Evolutionary conservation across 1,284 basidiomycete species (phyloP).

Genomic region (Dichomitus squalens): DNA sequence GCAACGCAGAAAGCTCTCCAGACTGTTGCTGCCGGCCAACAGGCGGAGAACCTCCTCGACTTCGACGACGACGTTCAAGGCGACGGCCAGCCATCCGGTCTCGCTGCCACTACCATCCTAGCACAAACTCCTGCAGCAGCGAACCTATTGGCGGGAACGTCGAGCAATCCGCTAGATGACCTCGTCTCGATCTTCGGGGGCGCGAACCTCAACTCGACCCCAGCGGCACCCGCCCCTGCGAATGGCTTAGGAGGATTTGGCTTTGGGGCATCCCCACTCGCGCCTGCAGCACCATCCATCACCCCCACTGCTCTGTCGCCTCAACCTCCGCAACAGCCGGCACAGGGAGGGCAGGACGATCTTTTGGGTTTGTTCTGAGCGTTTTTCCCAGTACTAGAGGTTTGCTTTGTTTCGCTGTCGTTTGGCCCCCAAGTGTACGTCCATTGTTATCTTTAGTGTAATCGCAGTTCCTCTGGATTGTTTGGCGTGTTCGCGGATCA

Average conservation of each 20-base stretch:
- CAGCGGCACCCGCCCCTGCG: conserved; percentile 23
- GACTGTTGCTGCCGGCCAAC: conserved; percentile 87
- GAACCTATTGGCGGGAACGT: conserved; percentile 69
- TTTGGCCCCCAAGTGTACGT: neutral
- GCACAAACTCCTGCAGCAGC: conserved; percentile 72
- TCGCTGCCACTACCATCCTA: conserved; percentile 75
- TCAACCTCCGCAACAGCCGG: conserved; percentile 30
- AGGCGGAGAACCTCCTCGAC: conserved; percentile 94
- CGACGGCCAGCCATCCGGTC: conserved; percentile 67
- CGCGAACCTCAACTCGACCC: conserved; percentile 34
- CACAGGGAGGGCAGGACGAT: conserved; percentile 45
- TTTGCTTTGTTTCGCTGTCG: neutral
- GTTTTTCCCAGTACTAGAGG: neutral
- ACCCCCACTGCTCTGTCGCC: conserved; percentile 16
- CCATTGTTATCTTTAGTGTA: conserved; percentile 1
- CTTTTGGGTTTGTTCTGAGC: conserved; percentile 49
- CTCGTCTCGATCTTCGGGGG: conserved; percentile 86
- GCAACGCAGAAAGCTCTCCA: conserved; percentile 85
- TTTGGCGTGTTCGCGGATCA: neutral
- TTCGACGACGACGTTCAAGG: conserved; percentile 76
- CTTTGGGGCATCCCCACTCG: conserved; percentile 23
- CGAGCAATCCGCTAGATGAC: conserved; percentile 87
- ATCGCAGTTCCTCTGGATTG: neutral
- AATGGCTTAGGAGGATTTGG: conserved; percentile 30
- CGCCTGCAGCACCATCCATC: conserved; percentile 18